These are phyloP conservation scores for Phialophora chinensis DNA, from an alignment of 2,329 filamentous ascomycete species.

Conservation along the genomic window DNA sequence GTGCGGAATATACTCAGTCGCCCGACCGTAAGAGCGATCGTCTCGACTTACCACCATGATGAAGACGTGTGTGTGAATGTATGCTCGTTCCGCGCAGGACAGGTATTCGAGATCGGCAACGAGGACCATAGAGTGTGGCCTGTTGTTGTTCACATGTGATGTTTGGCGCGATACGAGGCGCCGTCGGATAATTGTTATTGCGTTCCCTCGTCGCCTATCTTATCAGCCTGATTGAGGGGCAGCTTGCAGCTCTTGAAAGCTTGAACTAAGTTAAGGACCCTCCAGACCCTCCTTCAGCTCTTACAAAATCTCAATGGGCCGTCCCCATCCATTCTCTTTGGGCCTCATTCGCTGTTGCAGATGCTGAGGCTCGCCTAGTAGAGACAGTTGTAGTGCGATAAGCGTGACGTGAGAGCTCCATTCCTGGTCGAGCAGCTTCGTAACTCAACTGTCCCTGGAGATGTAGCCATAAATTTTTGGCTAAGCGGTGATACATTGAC, in stretches of 20 bases:
- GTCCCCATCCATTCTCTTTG: constrained; percentile 13
- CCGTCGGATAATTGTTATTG: constrained; percentile 19
- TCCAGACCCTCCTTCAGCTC: constrained; percentile 19
- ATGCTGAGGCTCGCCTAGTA: constrained; percentile 12
- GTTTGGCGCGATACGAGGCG: constrained; percentile 7
- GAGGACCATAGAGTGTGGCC: constrained; percentile 8
- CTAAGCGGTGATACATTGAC: constrained; percentile 24
- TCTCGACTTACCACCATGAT: constrained; percentile 50
- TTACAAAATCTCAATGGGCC: constrained; percentile 13
- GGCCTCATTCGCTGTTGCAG: constrained; percentile 24
- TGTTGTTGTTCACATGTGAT: constrained; percentile 25
- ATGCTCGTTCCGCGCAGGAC: constrained; percentile 6
- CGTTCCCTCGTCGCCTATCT: constrained; percentile 12
- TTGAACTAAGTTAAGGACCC: constrained; percentile 10
- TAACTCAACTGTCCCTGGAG: constrained; percentile 25
- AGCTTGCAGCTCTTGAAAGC: constrained; percentile 1
- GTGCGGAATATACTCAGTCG: constrained; percentile 59
- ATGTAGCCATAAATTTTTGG: constrained; percentile 26
- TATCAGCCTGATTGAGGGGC: constrained; percentile 9
- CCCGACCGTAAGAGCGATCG: constrained; percentile 69
- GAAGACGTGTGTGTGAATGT: constrained; percentile 24
- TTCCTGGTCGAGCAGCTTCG: constrained; percentile 7
- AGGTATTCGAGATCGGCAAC: background rate
- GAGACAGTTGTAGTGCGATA: constrained; percentile 19
- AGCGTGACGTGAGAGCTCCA: constrained; percentile 38